Conservation (phyloP, 768 basidiomycete species). For the Chlorophyllum brunneum region DNA sequence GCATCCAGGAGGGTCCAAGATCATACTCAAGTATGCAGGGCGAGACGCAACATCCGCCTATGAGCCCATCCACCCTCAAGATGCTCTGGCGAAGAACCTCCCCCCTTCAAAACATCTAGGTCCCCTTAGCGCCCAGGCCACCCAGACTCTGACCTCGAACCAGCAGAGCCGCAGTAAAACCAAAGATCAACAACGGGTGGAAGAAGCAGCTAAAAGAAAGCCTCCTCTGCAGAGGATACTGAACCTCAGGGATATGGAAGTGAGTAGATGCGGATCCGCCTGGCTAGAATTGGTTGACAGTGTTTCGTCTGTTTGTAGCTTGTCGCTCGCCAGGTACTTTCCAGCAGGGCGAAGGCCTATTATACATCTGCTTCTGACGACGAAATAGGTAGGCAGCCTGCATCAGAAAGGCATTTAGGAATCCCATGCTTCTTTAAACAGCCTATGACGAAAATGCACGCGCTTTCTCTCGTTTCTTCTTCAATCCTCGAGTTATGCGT, state of each 20-base stretch:
- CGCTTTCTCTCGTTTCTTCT: conserved; percentile 85
- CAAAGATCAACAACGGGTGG: conserved; percentile 67
- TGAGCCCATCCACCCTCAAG: conserved; percentile 82
- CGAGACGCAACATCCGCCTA: conserved; percentile 77
- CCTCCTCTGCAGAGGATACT: conserved; percentile 70
- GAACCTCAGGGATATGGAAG: conserved; percentile 82
- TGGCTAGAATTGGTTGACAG: not conserved
- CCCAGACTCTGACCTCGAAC: conserved; percentile 30
- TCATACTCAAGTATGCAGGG: conserved; percentile 83
- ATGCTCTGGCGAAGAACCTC: conserved; percentile 71
- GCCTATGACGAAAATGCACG: conserved; percentile 66
- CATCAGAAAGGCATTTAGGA: not conserved
- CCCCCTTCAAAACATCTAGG: conserved; percentile 73
- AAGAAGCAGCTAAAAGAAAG: conserved; percentile 52
- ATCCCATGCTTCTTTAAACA: conserved; percentile 25
- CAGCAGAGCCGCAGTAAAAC: conserved; percentile 47
- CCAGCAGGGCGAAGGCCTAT: conserved; percentile 75
- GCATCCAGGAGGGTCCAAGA: conserved; percentile 78
- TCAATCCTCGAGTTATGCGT: conserved; percentile 78
- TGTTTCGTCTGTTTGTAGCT: conserved; percentile 38
- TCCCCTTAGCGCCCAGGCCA: conserved; percentile 45
- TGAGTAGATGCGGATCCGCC: conserved; percentile 20
- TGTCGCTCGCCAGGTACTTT: conserved; percentile 69
- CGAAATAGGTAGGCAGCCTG: conserved; percentile 57
- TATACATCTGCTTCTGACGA: conserved; percentile 88